These are phyloP conservation scores for Medakamo hakoo DNA, from an alignment of 139 green algal genomes.

Conservation along the genomic window DNA sequence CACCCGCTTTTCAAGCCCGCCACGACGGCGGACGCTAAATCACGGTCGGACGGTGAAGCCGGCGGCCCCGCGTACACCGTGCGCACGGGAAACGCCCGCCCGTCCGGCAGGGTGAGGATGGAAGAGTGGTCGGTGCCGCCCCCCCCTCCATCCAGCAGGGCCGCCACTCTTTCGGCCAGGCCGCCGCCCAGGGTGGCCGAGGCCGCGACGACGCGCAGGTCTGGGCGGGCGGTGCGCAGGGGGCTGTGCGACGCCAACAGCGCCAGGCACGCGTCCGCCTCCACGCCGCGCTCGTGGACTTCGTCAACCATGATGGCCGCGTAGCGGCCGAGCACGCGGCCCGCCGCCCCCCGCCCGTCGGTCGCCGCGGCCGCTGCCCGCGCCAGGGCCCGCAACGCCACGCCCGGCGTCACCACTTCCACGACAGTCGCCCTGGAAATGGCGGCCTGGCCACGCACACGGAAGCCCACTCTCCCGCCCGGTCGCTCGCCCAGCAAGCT, in stretches of 20 bases:
- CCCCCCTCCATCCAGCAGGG: slow-evolving; percentile 16
- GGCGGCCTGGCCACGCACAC: slow-evolving; percentile 27
- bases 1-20: neutral
- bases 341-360: too few relatives aligned
- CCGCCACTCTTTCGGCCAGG: slow-evolving; percentile 19
- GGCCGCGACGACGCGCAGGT: slow-evolving; percentile 38
- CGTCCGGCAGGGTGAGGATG: slow-evolving; percentile 18
- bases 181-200: slow-evolving; percentile 42
- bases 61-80: slow-evolving; percentile 20
- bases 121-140: neutral
- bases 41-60: neutral
- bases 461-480: slow-evolving; percentile 22
- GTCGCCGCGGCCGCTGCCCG: too few relatives aligned
- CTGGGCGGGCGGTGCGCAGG: slow-evolving; percentile 7
- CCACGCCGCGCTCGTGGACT: slow-evolving; percentile 48
- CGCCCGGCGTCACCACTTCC: slow-evolving; percentile 44
- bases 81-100: slow-evolving; percentile 32
- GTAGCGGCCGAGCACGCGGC: neutral
- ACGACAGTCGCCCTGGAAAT: slow-evolving; percentile 22
- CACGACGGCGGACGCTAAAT: neutral
- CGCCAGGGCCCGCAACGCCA: slow-evolving; percentile 34
- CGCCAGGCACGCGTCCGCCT: slow-evolving; percentile 37
- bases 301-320: slow-evolving; percentile 27
- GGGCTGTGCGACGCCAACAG: slow-evolving; percentile 13
- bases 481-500: slow-evolving; percentile 29